Evolutionary conservation across 2,329 filamentous ascomycete genomes (phyloP), one percentile per base, ranked within the genome.

Genomic region (Xylaria digitata): DNA sequence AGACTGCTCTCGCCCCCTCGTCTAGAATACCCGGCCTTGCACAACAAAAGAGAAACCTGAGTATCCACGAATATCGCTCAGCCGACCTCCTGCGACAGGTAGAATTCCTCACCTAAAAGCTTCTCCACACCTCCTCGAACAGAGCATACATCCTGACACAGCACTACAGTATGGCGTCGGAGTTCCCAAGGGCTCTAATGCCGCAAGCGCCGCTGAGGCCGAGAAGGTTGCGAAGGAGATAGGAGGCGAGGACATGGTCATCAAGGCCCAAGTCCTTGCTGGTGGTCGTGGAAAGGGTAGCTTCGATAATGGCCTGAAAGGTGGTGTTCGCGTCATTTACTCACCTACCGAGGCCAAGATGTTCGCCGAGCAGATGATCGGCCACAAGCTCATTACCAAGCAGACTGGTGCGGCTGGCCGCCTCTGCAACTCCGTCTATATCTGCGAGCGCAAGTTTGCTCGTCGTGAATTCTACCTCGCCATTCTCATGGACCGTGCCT

Each of bases 321-420:
- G 96, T 78, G 96, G 96, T 85, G 96, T 99, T 76, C 90, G 96
- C 77, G 94, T 99, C 78, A 97, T 99, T 84, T 99, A 98, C 89
- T 98, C 95, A 86, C 93, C 96, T 67, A 94, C 94, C 76, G 89
- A 91, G 87, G 96, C 96, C 79, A 92, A 93, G 87, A 97, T 98
- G 90, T 97, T 99, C 80, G 95, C 96, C 75, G 89, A 95, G 75
- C 94, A 99, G 86, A 99, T 99, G 96, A 98, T 99, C 83, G 96
- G 96, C 79, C 95, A 99, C 86, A 97, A 97, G 85, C 93, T 99
- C 83, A 89, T 99, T 84, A 99, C 96, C 82, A 99, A 99, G 90
- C 96, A 99, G 87, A 99, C 96, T 66, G 96, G 96, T 81, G 93
- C 95, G 75, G 88, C 83, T 75, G 96, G 96, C 79, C 93, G 96